A percentile compares a stretch with the other conserved stretches of the same genome.
phyloP scores from a whole-genome alignment of 1,139 yeast species.

The Suhomyces kunorum region DNA sequence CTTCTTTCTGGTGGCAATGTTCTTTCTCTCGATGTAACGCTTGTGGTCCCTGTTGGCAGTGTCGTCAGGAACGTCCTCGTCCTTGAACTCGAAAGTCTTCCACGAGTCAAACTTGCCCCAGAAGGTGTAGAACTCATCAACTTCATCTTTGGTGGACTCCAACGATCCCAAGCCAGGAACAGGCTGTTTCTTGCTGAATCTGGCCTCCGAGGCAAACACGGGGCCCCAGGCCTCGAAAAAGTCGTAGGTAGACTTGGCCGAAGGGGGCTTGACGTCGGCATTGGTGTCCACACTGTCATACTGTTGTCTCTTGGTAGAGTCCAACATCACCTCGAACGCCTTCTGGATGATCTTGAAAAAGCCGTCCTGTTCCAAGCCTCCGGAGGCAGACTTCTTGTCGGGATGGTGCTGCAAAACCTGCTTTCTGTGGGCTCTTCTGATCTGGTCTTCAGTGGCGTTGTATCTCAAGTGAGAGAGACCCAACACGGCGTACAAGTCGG shows the following conservation, averaged over 20 bases:
- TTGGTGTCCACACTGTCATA: conserved; percentile 91
- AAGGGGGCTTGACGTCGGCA: conserved; percentile 84
- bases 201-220: conserved; percentile 83
- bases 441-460: conserved; percentile 89
- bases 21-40: conserved; percentile 97
- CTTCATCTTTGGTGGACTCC: conserved; percentile 73
- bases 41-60: conserved; percentile 98
- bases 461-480: conserved; percentile 90
- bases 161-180: conserved; percentile 78
- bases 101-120: conserved; percentile 98
- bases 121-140: conserved; percentile 84
- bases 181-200: conserved; percentile 90
- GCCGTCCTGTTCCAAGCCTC: conserved; percentile 91
- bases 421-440: conserved; percentile 95
- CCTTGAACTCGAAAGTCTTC: conserved; percentile 97
- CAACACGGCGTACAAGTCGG: conserved; percentile 93
- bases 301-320: conserved; percentile 84
- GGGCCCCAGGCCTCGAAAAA: conserved; percentile 93
- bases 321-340: conserved; percentile 88
- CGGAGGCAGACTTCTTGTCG: conserved; percentile 88
- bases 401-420: conserved; percentile 98
- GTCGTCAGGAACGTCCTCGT: conserved; percentile 99
- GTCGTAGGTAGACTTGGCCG: conserved; percentile 62
- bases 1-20: conserved; percentile 94
- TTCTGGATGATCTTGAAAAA: conserved; percentile 97